Evolutionary conservation across 2,329 filamentous ascomycete species (phyloP).

Genomic region (Cladophialophora chaetospira): DNA sequence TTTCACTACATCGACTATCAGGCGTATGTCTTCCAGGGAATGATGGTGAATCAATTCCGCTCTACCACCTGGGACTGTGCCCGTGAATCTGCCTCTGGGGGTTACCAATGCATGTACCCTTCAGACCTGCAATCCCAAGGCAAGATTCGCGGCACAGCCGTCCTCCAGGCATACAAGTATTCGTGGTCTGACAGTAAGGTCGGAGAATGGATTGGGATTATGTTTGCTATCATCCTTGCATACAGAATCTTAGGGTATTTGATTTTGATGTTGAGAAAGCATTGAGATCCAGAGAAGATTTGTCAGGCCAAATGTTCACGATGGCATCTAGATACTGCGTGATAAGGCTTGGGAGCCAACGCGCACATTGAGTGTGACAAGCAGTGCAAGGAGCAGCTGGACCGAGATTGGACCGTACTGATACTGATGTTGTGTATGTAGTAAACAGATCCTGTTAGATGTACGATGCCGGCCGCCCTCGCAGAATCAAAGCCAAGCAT

Average conservation of each 20-base stretch:
- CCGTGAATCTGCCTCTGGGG: slow-evolving; percentile 36
- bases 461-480: too few species aligned
- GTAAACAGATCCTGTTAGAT: too few species aligned
- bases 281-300: neutral
- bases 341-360: too few species aligned
- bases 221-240: slow-evolving; percentile 72
- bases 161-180: slow-evolving; percentile 72
- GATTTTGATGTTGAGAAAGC: slow-evolving; percentile 21
- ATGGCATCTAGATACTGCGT: too few species aligned
- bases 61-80: slow-evolving; percentile 65
- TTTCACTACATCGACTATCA: slow-evolving; percentile 86
- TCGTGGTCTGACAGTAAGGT: slow-evolving; percentile 60
- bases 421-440: too few species aligned
- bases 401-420: too few species aligned
- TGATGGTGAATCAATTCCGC: slow-evolving; percentile 89
- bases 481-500: too few species aligned
- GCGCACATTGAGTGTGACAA: too few species aligned
- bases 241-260: slow-evolving; percentile 62
- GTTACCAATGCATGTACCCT: slow-evolving; percentile 71
- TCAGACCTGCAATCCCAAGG: slow-evolving; percentile 65
- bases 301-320: neutral
- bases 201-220: slow-evolving; percentile 73
- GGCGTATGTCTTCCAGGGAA: slow-evolving; percentile 81
- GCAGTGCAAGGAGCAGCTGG: too few species aligned
- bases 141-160: slow-evolving; percentile 68